Evolutionary conservation across 768 basidiomycete species (phyloP).

Genomic region (Lactifluus piperatus): DNA sequence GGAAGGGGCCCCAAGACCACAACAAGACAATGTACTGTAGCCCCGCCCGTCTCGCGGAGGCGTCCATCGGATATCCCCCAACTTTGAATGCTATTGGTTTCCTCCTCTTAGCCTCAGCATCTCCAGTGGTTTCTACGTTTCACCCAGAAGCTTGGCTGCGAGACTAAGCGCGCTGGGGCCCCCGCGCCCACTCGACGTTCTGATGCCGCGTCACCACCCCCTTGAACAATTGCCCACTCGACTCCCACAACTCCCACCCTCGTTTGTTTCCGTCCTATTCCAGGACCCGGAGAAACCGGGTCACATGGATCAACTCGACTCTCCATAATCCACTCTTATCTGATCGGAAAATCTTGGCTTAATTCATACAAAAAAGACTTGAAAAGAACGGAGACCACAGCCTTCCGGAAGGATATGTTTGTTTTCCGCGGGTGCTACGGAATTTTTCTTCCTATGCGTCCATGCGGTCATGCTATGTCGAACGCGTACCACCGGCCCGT

Average conservation of each 20-base stretch:
- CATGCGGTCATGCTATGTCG: not conserved
- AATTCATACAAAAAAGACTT: constrained; percentile 1
- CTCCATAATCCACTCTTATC: constrained; percentile 3
- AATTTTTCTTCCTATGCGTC: not conserved
- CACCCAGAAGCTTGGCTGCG: constrained; percentile 16
- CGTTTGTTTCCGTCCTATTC: not conserved
- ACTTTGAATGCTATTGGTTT: not conserved
- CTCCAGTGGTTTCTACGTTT: constrained; percentile 3
- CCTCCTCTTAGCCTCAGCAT: not conserved
- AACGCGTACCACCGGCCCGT: not conserved
- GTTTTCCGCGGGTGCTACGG: not conserved
- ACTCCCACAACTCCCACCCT: not conserved
- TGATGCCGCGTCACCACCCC: not conserved
- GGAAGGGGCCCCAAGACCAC: constrained; percentile 5
- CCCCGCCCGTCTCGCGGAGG: not conserved
- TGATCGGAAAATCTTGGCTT: not conserved
- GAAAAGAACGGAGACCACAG: not conserved
- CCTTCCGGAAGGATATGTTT: not conserved
- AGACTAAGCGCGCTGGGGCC: not conserved
- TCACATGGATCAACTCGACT: not conserved
- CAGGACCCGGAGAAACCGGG: not conserved
- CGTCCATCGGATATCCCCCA: constrained; percentile 3
- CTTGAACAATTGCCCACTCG: not conserved
- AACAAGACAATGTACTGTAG: not conserved
- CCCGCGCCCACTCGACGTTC: not conserved